Evolutionary conservation across 345 rosid genomes (phyloP).

Genomic region (Trapa bicornis): DNA sequence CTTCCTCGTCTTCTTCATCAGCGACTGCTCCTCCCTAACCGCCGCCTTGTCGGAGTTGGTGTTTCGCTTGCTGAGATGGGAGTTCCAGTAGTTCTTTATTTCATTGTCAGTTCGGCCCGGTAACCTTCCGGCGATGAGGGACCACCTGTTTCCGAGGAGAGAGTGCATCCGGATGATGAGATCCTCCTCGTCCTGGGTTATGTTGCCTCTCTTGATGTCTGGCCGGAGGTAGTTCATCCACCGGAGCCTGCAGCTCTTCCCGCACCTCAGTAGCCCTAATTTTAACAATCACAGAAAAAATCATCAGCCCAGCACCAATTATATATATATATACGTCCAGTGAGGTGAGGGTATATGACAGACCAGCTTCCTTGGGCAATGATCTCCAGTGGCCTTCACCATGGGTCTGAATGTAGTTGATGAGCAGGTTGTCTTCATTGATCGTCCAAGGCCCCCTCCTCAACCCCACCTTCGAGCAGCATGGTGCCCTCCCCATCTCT

Average conservation of each 20-base stretch:
- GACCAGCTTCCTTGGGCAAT: conserved; percentile 32
- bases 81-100: conserved; percentile 40
- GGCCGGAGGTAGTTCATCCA: conserved; percentile 47
- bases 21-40: no score
- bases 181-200: conserved; percentile 38
- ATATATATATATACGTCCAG: no score
- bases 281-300: not conserved
- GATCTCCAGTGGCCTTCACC: conserved; percentile 43
- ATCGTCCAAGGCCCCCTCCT: conserved; percentile 34
- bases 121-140: conserved; percentile 27
- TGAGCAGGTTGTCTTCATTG: conserved; percentile 27
- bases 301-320: no score
- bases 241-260: conserved; percentile 39
- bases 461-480: conserved; percentile 34
- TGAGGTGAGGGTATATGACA: no score
- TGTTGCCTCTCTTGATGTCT: conserved; percentile 36
- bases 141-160: conserved; percentile 41
- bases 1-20: not conserved
- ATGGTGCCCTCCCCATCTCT: conserved; percentile 35
- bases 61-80: conserved; percentile 24
- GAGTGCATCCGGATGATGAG: conserved; percentile 31
- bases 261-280: conserved; percentile 33
- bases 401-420: conserved; percentile 17
- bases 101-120: conserved; percentile 45
- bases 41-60: not conserved